Conservation (phyloP, 2,329 filamentous ascomycete species). For the Monilinia aucupariae region DNA sequence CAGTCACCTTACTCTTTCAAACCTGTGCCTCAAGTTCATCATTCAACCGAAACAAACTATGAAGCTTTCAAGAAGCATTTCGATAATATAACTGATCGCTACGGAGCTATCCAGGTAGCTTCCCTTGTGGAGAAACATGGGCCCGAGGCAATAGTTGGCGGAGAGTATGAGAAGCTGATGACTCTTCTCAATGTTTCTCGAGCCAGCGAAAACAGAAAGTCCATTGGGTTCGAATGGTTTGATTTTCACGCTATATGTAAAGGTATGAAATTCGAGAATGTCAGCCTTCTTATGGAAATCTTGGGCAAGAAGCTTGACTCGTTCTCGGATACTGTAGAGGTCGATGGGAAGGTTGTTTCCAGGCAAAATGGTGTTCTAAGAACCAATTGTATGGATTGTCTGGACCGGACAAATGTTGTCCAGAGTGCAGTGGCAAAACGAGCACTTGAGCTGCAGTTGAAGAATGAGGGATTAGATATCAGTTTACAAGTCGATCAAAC, state of each 20-base stretch:
- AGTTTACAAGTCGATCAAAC: constrained; percentile 69
- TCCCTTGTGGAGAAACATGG: constrained; percentile 87
- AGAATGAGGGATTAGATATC: constrained; percentile 69
- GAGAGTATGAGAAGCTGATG: constrained; percentile 67
- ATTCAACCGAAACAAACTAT: constrained; percentile 74
- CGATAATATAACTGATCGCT: constrained; percentile 58
- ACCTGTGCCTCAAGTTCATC: constrained; percentile 74
- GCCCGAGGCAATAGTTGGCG: constrained; percentile 72
- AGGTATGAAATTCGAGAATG: constrained; percentile 97
- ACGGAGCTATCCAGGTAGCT: constrained; percentile 71
- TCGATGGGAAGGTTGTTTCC: constrained; percentile 40
- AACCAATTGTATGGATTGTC: constrained; percentile 97
- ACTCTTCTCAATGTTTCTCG: constrained; percentile 60
- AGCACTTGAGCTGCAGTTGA: constrained; percentile 75
- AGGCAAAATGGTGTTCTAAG: constrained; percentile 73
- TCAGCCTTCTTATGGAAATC: constrained; percentile 68
- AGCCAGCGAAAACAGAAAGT: constrained; percentile 34
- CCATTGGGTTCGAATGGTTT: constrained; percentile 84
- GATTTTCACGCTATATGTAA: constrained; percentile 91
- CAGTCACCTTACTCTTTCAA: constrained; percentile 93
- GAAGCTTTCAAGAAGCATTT: constrained; percentile 78
- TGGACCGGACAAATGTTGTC: constrained; percentile 93
- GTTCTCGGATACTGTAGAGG: constrained; percentile 64
- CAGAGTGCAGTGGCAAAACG: constrained; percentile 85
- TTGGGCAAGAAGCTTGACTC: constrained; percentile 62